These are phyloP conservation scores for Vigna radiata DNA, from an alignment of 306 rosid genomes.

Conservation along the genomic window DNA sequence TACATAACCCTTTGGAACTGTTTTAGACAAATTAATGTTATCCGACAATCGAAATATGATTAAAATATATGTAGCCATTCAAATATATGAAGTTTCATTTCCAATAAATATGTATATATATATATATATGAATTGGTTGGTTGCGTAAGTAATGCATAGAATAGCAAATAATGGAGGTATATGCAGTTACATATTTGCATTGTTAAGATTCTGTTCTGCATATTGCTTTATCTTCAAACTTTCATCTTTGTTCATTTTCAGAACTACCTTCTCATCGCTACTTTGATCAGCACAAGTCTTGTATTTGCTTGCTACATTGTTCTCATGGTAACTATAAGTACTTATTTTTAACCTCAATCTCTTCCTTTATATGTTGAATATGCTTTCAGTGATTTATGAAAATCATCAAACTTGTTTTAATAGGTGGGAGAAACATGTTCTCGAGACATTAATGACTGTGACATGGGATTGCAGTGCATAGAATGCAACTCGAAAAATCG, in stretches of 20 bases:
- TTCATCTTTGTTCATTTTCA: slow-evolving; percentile 25
- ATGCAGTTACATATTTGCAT: slow-evolving; percentile 2
- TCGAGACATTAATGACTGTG: slow-evolving; percentile 45
- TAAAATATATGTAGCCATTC: slow-evolving; percentile 30
- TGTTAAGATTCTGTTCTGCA: neutral
- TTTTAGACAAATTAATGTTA: slow-evolving; percentile 10
- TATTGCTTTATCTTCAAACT: neutral
- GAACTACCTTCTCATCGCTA: slow-evolving; percentile 47
- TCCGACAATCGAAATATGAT: slow-evolving; percentile 14
- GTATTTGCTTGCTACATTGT: slow-evolving; percentile 46
- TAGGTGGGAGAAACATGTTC: slow-evolving; percentile 48
- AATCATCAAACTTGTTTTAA: slow-evolving; percentile 4
- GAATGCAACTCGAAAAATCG: slow-evolving; percentile 45
- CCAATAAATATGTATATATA: neutral
- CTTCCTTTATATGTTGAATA: too few relatives aligned
- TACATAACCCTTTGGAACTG: slow-evolving; percentile 41
- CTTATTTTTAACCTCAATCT: too few relatives aligned
- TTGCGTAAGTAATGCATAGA: neutral
- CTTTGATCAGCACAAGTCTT: slow-evolving; percentile 47
- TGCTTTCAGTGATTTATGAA: too few relatives aligned
- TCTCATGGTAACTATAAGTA: slow-evolving; percentile 30
- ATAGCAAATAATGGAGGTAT: slow-evolving; percentile 42
- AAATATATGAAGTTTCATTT: slow-evolving; percentile 29
- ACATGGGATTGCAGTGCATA: slow-evolving; percentile 36
- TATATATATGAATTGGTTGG: neutral